Evolutionary conservation across 441 rosid species (phyloP).

Genomic region (Hura crepitans): DNA sequence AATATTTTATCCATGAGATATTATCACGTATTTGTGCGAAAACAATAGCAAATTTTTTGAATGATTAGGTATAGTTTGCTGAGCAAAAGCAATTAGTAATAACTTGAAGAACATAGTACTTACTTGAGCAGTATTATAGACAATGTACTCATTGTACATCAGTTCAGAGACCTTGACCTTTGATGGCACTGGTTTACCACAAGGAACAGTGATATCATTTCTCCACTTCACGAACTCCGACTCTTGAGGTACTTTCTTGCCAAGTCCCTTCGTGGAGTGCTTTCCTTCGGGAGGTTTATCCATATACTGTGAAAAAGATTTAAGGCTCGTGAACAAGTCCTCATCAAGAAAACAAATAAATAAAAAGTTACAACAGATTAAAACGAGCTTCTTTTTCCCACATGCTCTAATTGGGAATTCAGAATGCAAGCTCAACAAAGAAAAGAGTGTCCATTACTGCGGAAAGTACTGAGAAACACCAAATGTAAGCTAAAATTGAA

Average conservation of each 20-base stretch:
- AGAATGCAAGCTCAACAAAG: background rate
- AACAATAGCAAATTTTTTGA: background rate
- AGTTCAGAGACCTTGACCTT: constrained; percentile 70
- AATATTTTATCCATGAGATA: background rate
- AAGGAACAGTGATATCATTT: constrained; percentile 77
- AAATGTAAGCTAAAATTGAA: background rate
- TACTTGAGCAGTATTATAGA: constrained; percentile 81
- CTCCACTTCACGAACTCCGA: constrained; percentile 80
- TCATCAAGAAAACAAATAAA: background rate
- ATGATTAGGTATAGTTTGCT: background rate
- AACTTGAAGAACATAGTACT: constrained; percentile 27
- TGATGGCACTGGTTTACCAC: constrained; percentile 88
- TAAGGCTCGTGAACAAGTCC: constrained; percentile 2
- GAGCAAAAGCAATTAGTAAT: background rate
- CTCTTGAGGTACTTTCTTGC: constrained; percentile 70
- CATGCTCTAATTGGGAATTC: background rate
- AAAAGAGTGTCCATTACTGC: background rate
- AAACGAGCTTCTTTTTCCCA: background rate
- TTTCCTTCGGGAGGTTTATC: constrained; percentile 86
- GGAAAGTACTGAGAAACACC: background rate
- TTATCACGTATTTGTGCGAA: too few relatives aligned
- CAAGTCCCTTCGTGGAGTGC: constrained; percentile 92
- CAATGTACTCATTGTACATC: constrained; percentile 92
- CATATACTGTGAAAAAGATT: constrained; percentile 46
- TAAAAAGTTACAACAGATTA: constrained; percentile 11